phyloP scores from a whole-genome alignment of 225 moss, liverwort and hornwort genomes.

The Pseudoscleropodium purum region DNA sequence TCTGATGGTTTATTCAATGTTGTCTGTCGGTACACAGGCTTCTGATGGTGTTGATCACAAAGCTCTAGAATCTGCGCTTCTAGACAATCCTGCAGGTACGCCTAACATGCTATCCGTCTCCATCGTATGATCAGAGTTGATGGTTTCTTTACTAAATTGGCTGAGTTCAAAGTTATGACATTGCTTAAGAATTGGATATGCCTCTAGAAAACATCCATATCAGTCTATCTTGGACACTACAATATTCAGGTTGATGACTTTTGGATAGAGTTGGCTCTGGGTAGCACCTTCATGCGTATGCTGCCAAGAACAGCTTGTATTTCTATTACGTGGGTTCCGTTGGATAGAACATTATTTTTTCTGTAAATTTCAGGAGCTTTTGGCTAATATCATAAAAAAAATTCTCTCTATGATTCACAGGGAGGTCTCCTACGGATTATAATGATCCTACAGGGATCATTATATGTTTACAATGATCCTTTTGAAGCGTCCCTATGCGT shows the following conservation, averaged over 20 bases:
- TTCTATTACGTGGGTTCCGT: not conserved
- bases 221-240: not conserved
- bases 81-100: conserved; percentile 41
- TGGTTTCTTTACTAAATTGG: not conserved
- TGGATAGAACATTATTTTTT: not conserved
- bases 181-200: not conserved
- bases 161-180: not conserved
- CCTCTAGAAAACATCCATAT: not conserved
- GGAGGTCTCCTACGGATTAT: not conserved
- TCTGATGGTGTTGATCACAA: conserved; percentile 32
- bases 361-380: not conserved
- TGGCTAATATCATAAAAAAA: not conserved
- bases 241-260: not conserved
- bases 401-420: not conserved
- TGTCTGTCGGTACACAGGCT: conserved; percentile 9
- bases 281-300: not conserved
- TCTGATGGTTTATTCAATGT: not conserved
- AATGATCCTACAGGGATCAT: not conserved
- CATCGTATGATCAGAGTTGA: not conserved
- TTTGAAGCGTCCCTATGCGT: not conserved
- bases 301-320: not conserved
- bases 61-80: conserved; percentile 29
- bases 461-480: too few species aligned
- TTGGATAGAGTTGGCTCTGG: not conserved
- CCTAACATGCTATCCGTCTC: not conserved